phyloP scores from a whole-genome alignment of 306 rosid genomes.

The Cucumis sativus region DNA sequence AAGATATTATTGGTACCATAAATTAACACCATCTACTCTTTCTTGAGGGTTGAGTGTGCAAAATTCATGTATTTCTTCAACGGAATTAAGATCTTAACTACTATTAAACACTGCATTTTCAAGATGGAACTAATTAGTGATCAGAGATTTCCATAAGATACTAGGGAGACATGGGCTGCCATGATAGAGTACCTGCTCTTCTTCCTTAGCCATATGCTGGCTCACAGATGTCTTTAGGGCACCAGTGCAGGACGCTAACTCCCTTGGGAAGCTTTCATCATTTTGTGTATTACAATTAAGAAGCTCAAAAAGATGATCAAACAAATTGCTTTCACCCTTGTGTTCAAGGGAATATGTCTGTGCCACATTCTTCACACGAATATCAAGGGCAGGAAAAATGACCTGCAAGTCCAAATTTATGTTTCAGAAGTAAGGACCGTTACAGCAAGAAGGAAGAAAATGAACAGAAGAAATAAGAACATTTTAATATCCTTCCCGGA shows the following conservation, averaged over 20 bases:
- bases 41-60: not conserved
- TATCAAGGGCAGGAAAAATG: constrained; percentile 92
- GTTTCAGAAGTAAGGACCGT: constrained; percentile 12
- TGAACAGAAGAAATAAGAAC: constrained; percentile 1
- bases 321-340: constrained; percentile 87
- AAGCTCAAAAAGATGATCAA: constrained; percentile 75
- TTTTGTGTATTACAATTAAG: constrained; percentile 43
- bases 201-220: constrained; percentile 99
- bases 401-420: constrained; percentile 47
- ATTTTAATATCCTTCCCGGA: constrained; percentile 1
- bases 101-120: not conserved
- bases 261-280: constrained; percentile 75
- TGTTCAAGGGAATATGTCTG: constrained; percentile 97
- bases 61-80: not conserved
- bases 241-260: constrained; percentile 90
- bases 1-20: not conserved
- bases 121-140: not conserved
- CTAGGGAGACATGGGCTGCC: not conserved
- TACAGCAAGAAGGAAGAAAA: constrained; percentile 11
- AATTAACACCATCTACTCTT: not conserved
- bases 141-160: not conserved
- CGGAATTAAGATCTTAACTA: not conserved
- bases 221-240: constrained; percentile 82
- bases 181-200: constrained; percentile 67
- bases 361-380: constrained; percentile 98